Evolutionary conservation across 352 stramenopile species (phyloP).

Genomic region (Globisporangium middletonii): DNA sequence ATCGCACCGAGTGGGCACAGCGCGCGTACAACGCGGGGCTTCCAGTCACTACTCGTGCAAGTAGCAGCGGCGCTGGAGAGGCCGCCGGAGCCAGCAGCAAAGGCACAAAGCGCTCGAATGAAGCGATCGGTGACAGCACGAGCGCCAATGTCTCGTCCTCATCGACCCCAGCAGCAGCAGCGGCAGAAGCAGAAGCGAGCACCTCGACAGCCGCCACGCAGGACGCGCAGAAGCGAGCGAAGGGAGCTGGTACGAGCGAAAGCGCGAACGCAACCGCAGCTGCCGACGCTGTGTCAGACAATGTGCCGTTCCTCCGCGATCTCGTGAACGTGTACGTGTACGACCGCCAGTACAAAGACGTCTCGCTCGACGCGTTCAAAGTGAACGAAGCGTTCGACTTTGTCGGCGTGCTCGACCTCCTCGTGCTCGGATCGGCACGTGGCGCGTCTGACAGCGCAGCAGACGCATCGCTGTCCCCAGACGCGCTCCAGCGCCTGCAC

Average conservation of each 20-base stretch:
- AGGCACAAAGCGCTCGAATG: slow-evolving; percentile 42
- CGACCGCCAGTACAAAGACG: slow-evolving; percentile 47
- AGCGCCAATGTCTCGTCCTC: not conserved
- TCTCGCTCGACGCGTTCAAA: slow-evolving; percentile 51
- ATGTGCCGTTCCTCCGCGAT: slow-evolving; percentile 13
- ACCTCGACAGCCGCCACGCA: not conserved
- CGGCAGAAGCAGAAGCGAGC: not conserved
- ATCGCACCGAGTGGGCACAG: slow-evolving; percentile 47
- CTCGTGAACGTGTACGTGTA: slow-evolving; percentile 71
- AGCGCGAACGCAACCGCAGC: slow-evolving; percentile 14
- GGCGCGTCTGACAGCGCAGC: slow-evolving; percentile 12
- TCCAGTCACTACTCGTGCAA: not conserved
- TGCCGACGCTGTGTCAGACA: not conserved
- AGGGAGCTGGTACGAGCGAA: not conserved
- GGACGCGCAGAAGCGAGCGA: not conserved
- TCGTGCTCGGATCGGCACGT: slow-evolving; percentile 27
- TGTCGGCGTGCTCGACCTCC: slow-evolving; percentile 61
- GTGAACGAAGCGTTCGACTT: slow-evolving; percentile 86
- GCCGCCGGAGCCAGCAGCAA: slow-evolving; percentile 9
- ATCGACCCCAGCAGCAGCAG: slow-evolving; percentile 4
- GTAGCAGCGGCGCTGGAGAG: not conserved
- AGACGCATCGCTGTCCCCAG: slow-evolving; percentile 11
- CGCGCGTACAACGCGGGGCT: slow-evolving; percentile 20
- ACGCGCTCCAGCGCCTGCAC: slow-evolving; percentile 47
- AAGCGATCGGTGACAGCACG: slow-evolving; percentile 17